Base-by-base conservation (phyloP, 1,139 yeast species). In the Suhomyces guaymorum region DNA sequence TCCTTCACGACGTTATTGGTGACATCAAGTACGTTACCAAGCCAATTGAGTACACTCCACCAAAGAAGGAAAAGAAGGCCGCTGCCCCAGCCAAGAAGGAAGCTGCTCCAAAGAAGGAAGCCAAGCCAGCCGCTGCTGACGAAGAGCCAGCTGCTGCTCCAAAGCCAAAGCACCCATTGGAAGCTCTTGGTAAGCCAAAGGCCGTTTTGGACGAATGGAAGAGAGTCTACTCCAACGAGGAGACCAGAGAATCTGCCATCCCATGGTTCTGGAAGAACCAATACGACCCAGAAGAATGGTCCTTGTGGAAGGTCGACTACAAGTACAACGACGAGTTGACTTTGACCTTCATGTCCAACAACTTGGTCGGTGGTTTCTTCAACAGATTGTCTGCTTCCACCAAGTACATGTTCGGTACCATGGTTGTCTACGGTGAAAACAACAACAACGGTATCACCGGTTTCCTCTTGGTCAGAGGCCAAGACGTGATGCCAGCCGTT, bases 241-340 rank as follows among this genome's bases (percentile, higher is more conserved):
- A 92, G 61, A 90, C 97, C 59, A 88, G 97, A 74, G 84, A 81
- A 63, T 79, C 67, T 52, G 97, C 97, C 51, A 76, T 92, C 54
- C 97, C 97, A 63, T 92, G 94, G 92, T 92, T 92, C 90, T 92
- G 97, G 96, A 59, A 71, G 49, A 84, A 85, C 66, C 81, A 86
- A 74, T 90, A 78, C 78, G 82, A 90, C 73, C 80, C 94, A 50
- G 78, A 82, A 53, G 97, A 92, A 70, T 92, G 90, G 88, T 90
- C 97, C 43, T 69, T 92, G 57, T 92, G 89, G 89, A 87, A 78
- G 76, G 95, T 90, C 57, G 95, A 82, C 63, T 92, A 86, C 89
- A 88, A 86, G 80, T 92, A 92, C 80, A 90, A 92, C 68, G 97
- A 92, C 55, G 98, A 92, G 76, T 81, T 92, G 68, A 90, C 97